Conservation (phyloP, 768 basidiomycete species). For the Nevesoporus exiguus region DNA sequence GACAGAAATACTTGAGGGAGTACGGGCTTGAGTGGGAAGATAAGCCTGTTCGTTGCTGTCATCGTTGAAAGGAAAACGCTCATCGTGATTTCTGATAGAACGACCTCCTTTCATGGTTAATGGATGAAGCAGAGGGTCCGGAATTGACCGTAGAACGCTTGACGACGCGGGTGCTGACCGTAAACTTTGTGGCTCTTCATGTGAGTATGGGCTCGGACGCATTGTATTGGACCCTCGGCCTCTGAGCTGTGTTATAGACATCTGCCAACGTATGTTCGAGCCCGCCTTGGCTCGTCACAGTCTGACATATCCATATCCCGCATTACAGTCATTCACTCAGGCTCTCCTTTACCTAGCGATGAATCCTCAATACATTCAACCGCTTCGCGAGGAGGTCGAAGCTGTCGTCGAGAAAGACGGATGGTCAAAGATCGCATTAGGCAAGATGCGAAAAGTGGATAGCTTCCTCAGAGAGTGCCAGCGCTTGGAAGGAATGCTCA, state of each 20-base stretch:
- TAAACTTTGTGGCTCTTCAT: slow-evolving; percentile 20
- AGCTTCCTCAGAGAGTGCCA: slow-evolving; percentile 35
- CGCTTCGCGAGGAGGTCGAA: slow-evolving; percentile 40
- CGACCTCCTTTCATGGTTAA: slow-evolving; percentile 33
- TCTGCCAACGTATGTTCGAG: too few relatives aligned
- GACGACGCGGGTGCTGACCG: slow-evolving; percentile 12
- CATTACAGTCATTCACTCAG: slow-evolving; percentile 33
- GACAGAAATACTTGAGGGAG: slow-evolving; percentile 20
- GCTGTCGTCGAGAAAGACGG: slow-evolving; percentile 25
- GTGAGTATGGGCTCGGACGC: slow-evolving; percentile 10
- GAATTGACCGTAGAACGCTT: slow-evolving; percentile 22
- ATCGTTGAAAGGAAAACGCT: too few relatives aligned
- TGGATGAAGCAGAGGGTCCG: slow-evolving; percentile 24
- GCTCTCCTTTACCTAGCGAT: slow-evolving; percentile 37
- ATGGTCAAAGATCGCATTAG: slow-evolving; percentile 28
- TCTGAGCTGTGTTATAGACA: too few relatives aligned
- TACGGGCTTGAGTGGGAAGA: slow-evolving; percentile 28
- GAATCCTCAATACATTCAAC: slow-evolving; percentile 31
- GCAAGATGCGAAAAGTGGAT: slow-evolving; percentile 36
- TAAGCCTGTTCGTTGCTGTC: slow-evolving; percentile 36
- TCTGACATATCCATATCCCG: background rate
- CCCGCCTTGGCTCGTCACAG: too few relatives aligned
- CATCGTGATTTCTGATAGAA: slow-evolving; percentile 14
- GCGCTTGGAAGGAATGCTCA: background rate
- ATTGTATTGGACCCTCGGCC: slow-evolving; percentile 2